Conservation (phyloP, 192 early-diverging fungal genomes). For the Irineochytrium annulatum region DNA sequence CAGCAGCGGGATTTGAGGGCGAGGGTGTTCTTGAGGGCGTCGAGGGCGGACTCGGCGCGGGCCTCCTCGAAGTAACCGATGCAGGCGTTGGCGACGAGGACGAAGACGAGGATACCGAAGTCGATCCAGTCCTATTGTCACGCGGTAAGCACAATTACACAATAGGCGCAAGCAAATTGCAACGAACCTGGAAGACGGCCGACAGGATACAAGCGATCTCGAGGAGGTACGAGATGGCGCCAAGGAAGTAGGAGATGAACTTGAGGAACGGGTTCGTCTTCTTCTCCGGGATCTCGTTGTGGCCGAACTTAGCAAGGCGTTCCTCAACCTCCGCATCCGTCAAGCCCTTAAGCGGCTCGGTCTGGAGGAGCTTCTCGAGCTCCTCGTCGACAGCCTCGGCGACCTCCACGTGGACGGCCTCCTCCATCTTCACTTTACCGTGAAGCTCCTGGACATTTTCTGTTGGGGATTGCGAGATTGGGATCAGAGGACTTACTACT, state of each 20-base stretch:
- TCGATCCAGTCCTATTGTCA: slow-evolving; percentile 85
- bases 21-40: slow-evolving; percentile 90
- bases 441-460: no score
- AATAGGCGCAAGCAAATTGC: slow-evolving; percentile 23
- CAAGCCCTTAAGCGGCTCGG: slow-evolving; percentile 71
- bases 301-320: slow-evolving; percentile 70
- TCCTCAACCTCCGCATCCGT: slow-evolving; percentile 66
- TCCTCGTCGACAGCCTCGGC: slow-evolving; percentile 32
- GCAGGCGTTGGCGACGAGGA: slow-evolving; percentile 84
- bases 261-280: slow-evolving; percentile 82
- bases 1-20: slow-evolving; percentile 79
- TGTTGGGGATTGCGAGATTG: no score
- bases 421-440: slow-evolving; percentile 14
- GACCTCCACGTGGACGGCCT: slow-evolving; percentile 37
- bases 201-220: slow-evolving; percentile 86
- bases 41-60: slow-evolving; percentile 87
- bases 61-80: slow-evolving; percentile 94
- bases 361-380: slow-evolving; percentile 57
- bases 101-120: slow-evolving; percentile 78
- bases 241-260: slow-evolving; percentile 82
- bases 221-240: slow-evolving; percentile 86
- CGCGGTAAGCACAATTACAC: no score
- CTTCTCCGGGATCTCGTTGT: slow-evolving; percentile 70
- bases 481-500: no score
- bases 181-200: slow-evolving; percentile 74